Evolutionary conservation across 352 stramenopile genomes (phyloP).

Genomic region (Globisporangium carolinianum): DNA sequence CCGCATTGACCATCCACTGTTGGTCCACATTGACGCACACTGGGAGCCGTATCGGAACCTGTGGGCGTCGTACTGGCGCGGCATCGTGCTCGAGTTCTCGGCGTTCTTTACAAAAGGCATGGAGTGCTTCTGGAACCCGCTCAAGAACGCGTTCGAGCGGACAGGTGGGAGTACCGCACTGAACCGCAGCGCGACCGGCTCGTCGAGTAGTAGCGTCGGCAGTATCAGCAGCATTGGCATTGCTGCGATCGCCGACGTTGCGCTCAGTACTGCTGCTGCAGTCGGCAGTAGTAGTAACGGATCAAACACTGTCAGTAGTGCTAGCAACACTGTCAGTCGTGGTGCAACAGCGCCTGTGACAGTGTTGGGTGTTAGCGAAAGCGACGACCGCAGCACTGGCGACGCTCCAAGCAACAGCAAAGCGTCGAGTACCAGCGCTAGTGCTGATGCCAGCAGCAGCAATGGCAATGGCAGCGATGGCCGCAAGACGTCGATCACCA

Average conservation of each 20-base stretch:
- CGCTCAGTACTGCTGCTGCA: not conserved
- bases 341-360: conserved; percentile 2
- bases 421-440: not conserved
- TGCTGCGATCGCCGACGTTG: not conserved
- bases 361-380: not conserved
- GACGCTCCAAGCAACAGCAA: not conserved
- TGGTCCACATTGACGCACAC: conserved; percentile 40
- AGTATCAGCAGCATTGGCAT: not conserved
- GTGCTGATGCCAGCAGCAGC: not conserved
- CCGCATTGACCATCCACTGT: conserved; percentile 28
- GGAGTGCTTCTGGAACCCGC: conserved; percentile 54
- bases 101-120: conserved; percentile 57
- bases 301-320: not conserved
- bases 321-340: conserved; percentile 1
- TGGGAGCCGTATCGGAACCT: conserved; percentile 58
- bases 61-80: conserved; percentile 55
- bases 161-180: conserved; percentile 10
- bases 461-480: not conserved
- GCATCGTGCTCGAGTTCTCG: conserved; percentile 57
- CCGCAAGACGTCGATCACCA: conserved; percentile 24
- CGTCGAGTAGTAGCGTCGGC: too few species aligned
- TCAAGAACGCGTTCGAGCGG: conserved; percentile 52
- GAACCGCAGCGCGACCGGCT: conserved; percentile 11
- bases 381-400: not conserved
- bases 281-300: not conserved